These are phyloP conservation scores for Erythrophleum fordii DNA, from an alignment of 306 rosid genomes.

Conservation along the genomic window DNA sequence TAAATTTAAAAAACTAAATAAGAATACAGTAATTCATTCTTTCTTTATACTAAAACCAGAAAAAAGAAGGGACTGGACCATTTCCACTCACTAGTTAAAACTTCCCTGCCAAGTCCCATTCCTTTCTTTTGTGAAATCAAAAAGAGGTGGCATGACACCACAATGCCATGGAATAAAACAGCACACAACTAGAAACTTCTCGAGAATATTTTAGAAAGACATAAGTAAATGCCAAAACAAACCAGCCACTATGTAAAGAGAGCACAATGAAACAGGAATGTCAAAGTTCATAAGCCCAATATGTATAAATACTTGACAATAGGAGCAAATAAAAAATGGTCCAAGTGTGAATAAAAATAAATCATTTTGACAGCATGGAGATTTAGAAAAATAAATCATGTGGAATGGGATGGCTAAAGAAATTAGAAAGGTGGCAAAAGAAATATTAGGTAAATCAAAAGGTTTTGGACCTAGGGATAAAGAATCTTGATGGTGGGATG, in stretches of 20 bases:
- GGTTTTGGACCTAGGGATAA: too few relatives aligned
- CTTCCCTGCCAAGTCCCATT: not conserved
- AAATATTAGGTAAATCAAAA: too few relatives aligned
- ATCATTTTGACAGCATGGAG: not conserved
- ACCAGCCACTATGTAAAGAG: not conserved
- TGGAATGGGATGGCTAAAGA: too few relatives aligned
- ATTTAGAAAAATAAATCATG: too few relatives aligned
- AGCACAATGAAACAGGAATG: not conserved
- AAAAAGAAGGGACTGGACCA: not conserved
- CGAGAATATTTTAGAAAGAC: not conserved
- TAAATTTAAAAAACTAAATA: not conserved
- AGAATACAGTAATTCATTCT: not conserved
- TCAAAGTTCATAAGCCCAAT: not conserved
- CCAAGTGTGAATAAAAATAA: not conserved
- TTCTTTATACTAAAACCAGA: not conserved
- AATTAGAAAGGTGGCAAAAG: too few relatives aligned
- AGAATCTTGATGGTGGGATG: too few relatives aligned
- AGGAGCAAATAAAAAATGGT: not conserved
- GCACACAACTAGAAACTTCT: not conserved
- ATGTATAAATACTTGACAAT: not conserved
- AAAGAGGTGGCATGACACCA: constrained; percentile 1
- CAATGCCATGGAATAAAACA: not conserved
- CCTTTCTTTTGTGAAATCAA: constrained; percentile 15
- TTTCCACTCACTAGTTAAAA: not conserved
- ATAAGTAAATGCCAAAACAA: not conserved